Base-by-base conservation (phyloP, 2,329 filamentous ascomycete genomes). In the Emergomyces orientalis region DNA sequence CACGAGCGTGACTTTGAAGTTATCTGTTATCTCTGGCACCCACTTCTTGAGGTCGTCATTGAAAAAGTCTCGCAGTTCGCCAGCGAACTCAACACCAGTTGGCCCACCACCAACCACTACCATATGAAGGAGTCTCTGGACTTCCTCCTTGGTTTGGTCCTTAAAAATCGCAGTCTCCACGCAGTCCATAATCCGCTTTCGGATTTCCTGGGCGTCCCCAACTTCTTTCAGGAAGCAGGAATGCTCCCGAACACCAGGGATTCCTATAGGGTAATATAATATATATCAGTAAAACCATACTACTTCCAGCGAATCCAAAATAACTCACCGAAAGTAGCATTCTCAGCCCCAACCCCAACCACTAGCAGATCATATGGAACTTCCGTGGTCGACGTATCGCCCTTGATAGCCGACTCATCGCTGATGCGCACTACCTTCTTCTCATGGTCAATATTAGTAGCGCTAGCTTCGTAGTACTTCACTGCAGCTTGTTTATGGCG, bases 181-280 rank as follows among this genome's bases (percentile, higher is more conserved):
- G 76, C 94, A 99, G 81, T 99, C 94, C 94, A 99, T 99, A 78
- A 99, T 97, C 79, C 91, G 91, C 83, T 93, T 97, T 74, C 94
- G 91, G 75, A 99, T 99, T 73, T 86, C 85, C 79, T 99, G 94
- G 63, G 94, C 94, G 76, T 99, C 95, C 68, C 84, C 86, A 73
- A 99, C 96, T 80, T 99, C 95, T 84, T 99, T 99, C 75, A 99
- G 80, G 85, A 99, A 99, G 81, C 92, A 96, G 70, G 90, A 93
- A 82, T 99, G 81, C 79, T 99, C 94, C 69, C 86, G 87, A 63
- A 99, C 94, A 76, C 94, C 94, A 62, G 91, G 91, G 72, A 99
- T 97, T 71, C 84, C 82, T 85, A 51, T 5, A 25, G 51, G n/a
- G 66, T 27, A 55, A 30, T 56, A 59, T 22, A 47, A 59, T 47